Evolutionary conservation across 2,329 filamentous ascomycete species (phyloP), one percentile per base, ranked within the genome.

Genomic region (Diaporthe australafricana): DNA sequence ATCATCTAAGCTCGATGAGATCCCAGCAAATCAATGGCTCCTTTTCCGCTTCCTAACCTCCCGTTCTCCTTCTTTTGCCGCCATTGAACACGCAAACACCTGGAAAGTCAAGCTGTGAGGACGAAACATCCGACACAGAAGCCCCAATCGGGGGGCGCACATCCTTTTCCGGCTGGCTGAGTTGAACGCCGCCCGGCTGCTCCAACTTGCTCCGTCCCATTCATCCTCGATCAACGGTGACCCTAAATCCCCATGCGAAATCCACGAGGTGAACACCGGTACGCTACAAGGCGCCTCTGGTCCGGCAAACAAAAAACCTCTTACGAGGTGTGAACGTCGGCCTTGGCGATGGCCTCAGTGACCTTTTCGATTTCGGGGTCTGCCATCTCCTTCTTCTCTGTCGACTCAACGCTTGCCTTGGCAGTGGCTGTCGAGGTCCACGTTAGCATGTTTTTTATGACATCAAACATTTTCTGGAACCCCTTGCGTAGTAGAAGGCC

Each of bases 281-380:
- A n/a, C 48, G 14, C 32, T 67, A 40, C 17, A 25, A 52, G 8
- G 40, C 25, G 17, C 12, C 30, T 11, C 32, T 40, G 16, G 22
- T 40, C 25, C 16, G 11, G 11, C 5, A 35, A n/a, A n/a, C n/a
- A n/a, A n/a, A n/a, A 12, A 25, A 16, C 16, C 40, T 4, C 17
- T 56, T 68, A 77, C 30, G 74, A 77, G 20, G 73, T 76, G 67
- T 76, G 76, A 25, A 77, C 78, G 17, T 77, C 76, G n/a, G 76
- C 70, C 74, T 77, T 76, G 5, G 75, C 75, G 30, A 77, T 75
- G 2, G 75, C 75, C 56, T 77, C 74, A 5, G 76, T 77, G 17
- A 77, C 72, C n/a, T 73, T 68, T 69, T 77, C 76, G 52, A 77
- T 77, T 7, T 71, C 74, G 1, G 75, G 75, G 55, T 78, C 76